A percentile compares a stretch with the other conserved stretches of the same genome.
These are phyloP conservation scores for Eucalyptus marginata DNA, from an alignment of 345 rosid species.

Conservation along the genomic window DNA sequence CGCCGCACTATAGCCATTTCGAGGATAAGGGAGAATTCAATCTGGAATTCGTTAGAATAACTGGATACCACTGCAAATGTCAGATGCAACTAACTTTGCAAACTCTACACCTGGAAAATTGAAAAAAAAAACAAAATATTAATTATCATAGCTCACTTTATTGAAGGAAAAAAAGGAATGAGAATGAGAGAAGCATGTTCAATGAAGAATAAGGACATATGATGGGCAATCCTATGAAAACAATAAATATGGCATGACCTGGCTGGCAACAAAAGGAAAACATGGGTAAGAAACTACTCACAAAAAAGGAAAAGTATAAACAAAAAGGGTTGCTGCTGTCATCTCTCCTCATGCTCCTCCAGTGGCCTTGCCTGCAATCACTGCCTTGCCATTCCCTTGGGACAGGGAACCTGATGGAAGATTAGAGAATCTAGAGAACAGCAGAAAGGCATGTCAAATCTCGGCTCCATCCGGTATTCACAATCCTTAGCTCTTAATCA, in stretches of 20 bases:
- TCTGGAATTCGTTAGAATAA: background rate
- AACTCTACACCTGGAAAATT: constrained; percentile 47
- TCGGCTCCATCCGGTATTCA: background rate
- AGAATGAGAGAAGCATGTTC: background rate
- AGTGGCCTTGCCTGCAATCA: constrained; percentile 54
- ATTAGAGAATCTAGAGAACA: constrained; percentile 46
- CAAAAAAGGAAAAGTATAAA: constrained; percentile 22
- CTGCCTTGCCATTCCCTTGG: constrained; percentile 32
- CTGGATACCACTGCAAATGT: background rate
- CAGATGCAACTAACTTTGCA: constrained; percentile 24
- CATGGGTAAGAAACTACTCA: background rate
- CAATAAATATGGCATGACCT: background rate
- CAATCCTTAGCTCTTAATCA: background rate
- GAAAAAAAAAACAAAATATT: background rate
- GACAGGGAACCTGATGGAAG: constrained; percentile 28
- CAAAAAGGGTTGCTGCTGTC: background rate
- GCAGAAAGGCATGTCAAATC: background rate
- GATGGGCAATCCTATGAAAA: background rate
- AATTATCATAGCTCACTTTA: background rate
- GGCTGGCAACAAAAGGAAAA: background rate
- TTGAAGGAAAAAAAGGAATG: background rate
- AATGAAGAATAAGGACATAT: background rate
- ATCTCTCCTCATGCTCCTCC: constrained; percentile 26
- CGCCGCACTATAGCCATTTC: background rate
- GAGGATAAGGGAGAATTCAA: background rate